Base-by-base conservation (phyloP, 1,139 yeast species). In the Candida buenavistaensis region DNA sequence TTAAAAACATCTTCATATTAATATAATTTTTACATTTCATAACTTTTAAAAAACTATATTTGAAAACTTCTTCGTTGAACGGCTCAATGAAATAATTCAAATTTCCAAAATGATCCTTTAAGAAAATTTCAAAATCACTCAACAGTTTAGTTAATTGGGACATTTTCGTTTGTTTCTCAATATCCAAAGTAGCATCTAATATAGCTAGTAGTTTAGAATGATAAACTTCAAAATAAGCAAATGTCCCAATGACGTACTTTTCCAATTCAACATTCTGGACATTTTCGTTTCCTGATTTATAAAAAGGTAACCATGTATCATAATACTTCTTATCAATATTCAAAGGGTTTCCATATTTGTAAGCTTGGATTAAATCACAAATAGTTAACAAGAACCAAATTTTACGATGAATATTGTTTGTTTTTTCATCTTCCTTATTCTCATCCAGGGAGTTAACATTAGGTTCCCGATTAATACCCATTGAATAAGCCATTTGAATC, bases 301-400 rank as follows among this genome's bases (percentile, higher is more conserved):
- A 47, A 32, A 40, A 58, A 0, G 68, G 68, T 1, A 47, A 37
- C 36, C 52, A 55, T 0, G 65, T 58, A 46, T 62, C 68, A 37
- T 48, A 55, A 32, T 43, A 47, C 13, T 45, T 45, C 3, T 46
- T 39, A 22, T 46, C 30, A 14, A 60, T 54, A 10, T 45, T 42
- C 35, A 51, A 35, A 1, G 67, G 68, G 23, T 49, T 54, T 1
- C 73, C 73, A 39, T 53, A 62, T 11, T 55, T 46, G 37, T 48
- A 59, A 2, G 59, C 59, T 23, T 54, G 51, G 26, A 55, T 49
- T 5, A 57, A 35, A 40, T 65, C 72, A 36, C 45, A 46, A 13
- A 54, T 36, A 3, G 52, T 43, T 32, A 79, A 53, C 33, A 64
- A 64, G 44, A 66, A 68, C 85, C 85, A 80, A 2, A 78, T 62